Percentiles rank a stretch among this genome's conserved stretches.
Conservation (phyloP, 768 basidiomycete species). For the Hirschioporus abietinus region DNA sequence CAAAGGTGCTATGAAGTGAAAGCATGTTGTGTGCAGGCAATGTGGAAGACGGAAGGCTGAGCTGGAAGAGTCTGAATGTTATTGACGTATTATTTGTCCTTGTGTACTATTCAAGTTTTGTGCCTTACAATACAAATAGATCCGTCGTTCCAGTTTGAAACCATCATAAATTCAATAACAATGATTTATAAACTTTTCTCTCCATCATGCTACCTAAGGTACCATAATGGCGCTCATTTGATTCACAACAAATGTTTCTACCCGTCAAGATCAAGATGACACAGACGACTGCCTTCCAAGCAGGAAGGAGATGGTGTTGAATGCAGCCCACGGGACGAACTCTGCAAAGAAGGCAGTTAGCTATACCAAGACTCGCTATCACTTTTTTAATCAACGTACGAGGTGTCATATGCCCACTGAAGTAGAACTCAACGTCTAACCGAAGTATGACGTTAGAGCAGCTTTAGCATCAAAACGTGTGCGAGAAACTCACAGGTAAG, state of each 20-base stretch:
- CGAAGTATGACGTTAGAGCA: background rate
- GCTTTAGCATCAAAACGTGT: background rate
- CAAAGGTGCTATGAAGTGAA: too few species aligned
- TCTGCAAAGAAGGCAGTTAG: conserved; percentile 21
- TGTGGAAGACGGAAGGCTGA: too few species aligned
- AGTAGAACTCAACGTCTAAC: conserved; percentile 51
- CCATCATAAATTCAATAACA: too few species aligned
- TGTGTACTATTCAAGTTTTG: too few species aligned
- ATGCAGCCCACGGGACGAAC: conserved; percentile 47
- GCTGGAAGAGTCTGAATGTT: too few species aligned
- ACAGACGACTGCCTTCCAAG: conserved; percentile 43
- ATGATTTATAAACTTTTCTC: background rate
- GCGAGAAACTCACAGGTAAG: conserved; percentile 24
- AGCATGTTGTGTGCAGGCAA: too few species aligned
- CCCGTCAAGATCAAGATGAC: conserved; percentile 23
- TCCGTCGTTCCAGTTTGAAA: too few species aligned
- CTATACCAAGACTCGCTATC: background rate
- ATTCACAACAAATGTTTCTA: background rate
- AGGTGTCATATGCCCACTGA: conserved; percentile 56
- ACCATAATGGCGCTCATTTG: background rate
- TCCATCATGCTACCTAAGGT: background rate
- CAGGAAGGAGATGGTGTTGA: conserved; percentile 33
- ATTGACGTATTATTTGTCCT: too few species aligned
- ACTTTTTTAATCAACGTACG: conserved; percentile 28
- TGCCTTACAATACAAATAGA: too few species aligned